Evolutionary conservation across 1,139 yeast genomes (phyloP), one percentile per base, ranked within the genome.

Genomic region (Hemisphaericaspora xylofermentans): DNA sequence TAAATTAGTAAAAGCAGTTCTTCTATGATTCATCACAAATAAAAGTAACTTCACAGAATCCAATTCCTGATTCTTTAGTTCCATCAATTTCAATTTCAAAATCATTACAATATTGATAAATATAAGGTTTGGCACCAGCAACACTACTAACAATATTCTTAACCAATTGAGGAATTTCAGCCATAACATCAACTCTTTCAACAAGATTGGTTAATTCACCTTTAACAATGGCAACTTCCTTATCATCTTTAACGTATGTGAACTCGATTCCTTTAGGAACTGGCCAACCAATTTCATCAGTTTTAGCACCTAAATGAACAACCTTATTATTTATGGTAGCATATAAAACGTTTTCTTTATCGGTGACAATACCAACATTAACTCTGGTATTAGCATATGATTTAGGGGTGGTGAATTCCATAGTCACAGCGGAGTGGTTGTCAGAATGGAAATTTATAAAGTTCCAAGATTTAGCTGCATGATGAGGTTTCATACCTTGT

Each of bases 401-500:
- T 43, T 71, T 81, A 19, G 98, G 98, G 6, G 98, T 94, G 39
- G 93, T 86, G 69, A 88, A 93, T 64, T 93, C 97, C 98, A 93
- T 93, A 52, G 87, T 79, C 18, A 89, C 82, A 6, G 88, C 95
- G 29, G 93, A 74, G 54, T 76, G 71, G 32, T 81, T 71, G 37
- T 81, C 76, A 18, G 95, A 85, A 60, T 88, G 96, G 75, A 87
- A 91, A 65, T 88, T 87, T 51, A 88, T 67, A 63, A 93, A 93
- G 66, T 93, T 94, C 98, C 98, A 93, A 18, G 89, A 68, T 49
- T 95, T 88, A 43, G 98, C 98, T 27, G 97, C 97, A 64, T 93
- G 98, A 64, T 93, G 98, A 12, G 98, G 98, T 66, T 93, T 93
- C 98, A 93, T 91, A 47, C 98, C 98, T 70, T 93, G 98, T 53